phyloP scores from a whole-genome alignment of 2,329 filamentous ascomycete genomes.

The Thermothelomyces thermophilus region DNA sequence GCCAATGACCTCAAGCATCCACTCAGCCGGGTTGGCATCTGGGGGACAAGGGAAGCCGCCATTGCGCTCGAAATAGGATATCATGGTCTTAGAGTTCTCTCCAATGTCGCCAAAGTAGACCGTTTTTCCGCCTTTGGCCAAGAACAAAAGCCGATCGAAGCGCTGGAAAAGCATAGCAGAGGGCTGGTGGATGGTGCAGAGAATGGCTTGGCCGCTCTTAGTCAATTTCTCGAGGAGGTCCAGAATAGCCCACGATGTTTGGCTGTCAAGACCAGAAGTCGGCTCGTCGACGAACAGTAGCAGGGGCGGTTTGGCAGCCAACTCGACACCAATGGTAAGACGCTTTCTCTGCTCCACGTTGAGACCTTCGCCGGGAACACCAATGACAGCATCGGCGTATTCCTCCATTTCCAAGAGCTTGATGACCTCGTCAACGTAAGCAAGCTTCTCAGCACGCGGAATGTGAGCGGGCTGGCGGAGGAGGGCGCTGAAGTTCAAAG shows the following conservation, averaged over 20 bases:
- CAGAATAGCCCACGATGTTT: slow-evolving; percentile 89
- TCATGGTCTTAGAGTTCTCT: slow-evolving; percentile 59
- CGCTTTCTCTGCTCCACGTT: slow-evolving; percentile 67
- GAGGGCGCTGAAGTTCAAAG: slow-evolving; percentile 76
- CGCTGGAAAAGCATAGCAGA: slow-evolving; percentile 91
- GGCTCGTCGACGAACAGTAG: slow-evolving; percentile 92
- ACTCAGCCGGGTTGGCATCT: slow-evolving; percentile 74
- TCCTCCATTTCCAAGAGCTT: slow-evolving; percentile 84
- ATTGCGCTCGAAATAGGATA: slow-evolving; percentile 69
- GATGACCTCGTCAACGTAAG: slow-evolving; percentile 86
- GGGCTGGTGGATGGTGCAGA: slow-evolving; percentile 98
- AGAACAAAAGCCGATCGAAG: slow-evolving; percentile 74
- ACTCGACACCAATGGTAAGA: slow-evolving; percentile 91
- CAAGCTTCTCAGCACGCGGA: slow-evolving; percentile 69
- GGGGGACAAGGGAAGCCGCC: slow-evolving; percentile 58
- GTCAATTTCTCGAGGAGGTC: slow-evolving; percentile 84
- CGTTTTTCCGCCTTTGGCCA: slow-evolving; percentile 67
- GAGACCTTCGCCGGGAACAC: slow-evolving; percentile 80
- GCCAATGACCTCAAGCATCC: slow-evolving; percentile 61
- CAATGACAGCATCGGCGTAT: slow-evolving; percentile 85
- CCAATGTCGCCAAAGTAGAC: slow-evolving; percentile 81
- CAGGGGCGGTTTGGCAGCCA: slow-evolving; percentile 84
- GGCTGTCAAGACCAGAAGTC: slow-evolving; percentile 86
- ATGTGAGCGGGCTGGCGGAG: slow-evolving; percentile 75
- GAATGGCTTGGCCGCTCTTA: slow-evolving; percentile 81